Evolutionary conservation across 1,284 basidiomycete genomes (phyloP), one percentile per base, ranked within the genome.

Genomic region (Marasmius fiardii): DNA sequence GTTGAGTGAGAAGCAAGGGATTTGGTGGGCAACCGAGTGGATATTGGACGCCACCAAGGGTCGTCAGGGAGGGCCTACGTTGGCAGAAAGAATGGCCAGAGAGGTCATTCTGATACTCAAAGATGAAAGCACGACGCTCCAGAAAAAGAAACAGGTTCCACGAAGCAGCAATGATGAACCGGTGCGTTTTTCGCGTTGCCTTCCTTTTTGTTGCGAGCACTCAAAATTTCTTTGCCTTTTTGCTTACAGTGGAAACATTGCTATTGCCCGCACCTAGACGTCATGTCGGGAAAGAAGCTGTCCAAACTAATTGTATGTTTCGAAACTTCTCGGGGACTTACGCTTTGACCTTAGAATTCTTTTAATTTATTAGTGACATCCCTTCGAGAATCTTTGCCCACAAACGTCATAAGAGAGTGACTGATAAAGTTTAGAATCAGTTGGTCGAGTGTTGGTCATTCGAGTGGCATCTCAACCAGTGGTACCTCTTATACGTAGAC

Each of bases 1-100:
- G 6, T 74, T 95, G 57, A 85, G 76, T 53, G 92, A 94, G 72
- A 84, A 90, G 65, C 89, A 93, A 72, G 78, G 92, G 44, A 81
- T 85, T 33, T 76, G 79, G 28, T 77, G 72, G 53, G 92, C 84
- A 3, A 75, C 95, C 34, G 66, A 75, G 57, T 88, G 85, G 78
- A 83, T 95, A 18, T 61, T 92, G 51, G 73, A 85, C 11, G 82
- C 80, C 8, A 79, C 80, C 53, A 74, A 85, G 57, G 73, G 68
- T 51, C 79, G 74, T 57, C 68, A 74, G 0, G 88, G 85, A 6
- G 73, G 77, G 57, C 39, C 52, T 44, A 76, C 70, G 7, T 58
- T 88, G 2, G 82, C 83, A 62, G 83, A 88, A 65, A 75, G 90
- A 55, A 68, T 94, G 57, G 92, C 92, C 41, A 76, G 83, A 65